Percentiles rank a stretch among this genome's conserved stretches.
These are phyloP conservation scores for Citrus maxima DNA, from an alignment of 345 rosid genomes.

Conservation along the genomic window DNA sequence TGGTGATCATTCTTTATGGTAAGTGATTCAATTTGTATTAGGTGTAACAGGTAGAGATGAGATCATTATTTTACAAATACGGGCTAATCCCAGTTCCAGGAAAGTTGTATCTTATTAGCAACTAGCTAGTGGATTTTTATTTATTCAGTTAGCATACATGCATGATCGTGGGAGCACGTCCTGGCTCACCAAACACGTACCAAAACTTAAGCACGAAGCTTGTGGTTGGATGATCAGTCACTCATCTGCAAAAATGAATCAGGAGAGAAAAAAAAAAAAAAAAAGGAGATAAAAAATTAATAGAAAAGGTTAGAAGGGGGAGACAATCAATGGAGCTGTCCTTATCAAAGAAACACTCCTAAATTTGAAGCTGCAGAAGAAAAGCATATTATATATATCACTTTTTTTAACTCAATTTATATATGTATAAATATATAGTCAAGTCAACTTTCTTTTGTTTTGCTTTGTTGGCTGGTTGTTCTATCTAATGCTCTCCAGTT, in stretches of 20 bases:
- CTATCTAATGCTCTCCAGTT: no score
- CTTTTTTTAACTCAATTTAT: no score
- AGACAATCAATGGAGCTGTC: background rate
- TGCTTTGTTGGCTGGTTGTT: no score
- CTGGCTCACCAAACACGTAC: background rate
- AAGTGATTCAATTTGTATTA: background rate
- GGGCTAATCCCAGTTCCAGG: background rate
- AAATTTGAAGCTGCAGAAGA: no score
- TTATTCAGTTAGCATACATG: background rate
- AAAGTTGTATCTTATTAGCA: background rate
- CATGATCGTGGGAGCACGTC: background rate
- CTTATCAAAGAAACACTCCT: background rate
- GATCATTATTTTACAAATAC: background rate
- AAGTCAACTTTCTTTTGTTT: no score
- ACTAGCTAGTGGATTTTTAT: background rate
- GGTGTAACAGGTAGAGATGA: background rate
- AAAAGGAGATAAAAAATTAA: no score
- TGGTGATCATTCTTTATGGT: background rate
- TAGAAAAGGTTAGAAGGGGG: no score
- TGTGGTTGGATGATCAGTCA: background rate
- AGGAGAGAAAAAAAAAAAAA: background rate
- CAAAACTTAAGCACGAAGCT: background rate
- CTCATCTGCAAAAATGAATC: background rate
- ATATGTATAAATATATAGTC: no score
- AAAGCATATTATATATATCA: no score